Percentiles rank a stretch among this genome's conserved stretches.
These are phyloP conservation scores for Phytophthora quininea DNA, from an alignment of 352 stramenopile species.

Conservation along the genomic window DNA sequence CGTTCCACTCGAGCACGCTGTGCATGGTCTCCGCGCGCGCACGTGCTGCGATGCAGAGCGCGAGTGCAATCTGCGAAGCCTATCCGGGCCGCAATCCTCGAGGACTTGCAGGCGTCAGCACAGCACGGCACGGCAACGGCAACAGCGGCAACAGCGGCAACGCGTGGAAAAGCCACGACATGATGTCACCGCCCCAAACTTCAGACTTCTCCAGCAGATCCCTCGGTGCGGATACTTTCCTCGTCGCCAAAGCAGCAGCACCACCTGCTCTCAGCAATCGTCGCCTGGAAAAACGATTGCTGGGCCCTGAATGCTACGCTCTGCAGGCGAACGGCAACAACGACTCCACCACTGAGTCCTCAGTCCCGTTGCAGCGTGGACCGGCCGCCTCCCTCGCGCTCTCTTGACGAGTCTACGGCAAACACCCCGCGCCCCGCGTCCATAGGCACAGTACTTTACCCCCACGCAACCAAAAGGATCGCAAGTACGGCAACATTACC, in stretches of 20 bases:
- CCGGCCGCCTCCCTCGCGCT: neutral
- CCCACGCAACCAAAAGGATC: too few relatives aligned
- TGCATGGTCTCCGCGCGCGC: conserved; percentile 28
- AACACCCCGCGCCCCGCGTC: neutral
- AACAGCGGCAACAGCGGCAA: neutral
- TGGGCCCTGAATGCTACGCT: neutral
- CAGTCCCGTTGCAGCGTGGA: neutral
- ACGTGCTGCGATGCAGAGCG: conserved; percentile 30
- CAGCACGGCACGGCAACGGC: conserved; percentile 1
- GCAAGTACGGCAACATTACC: too few relatives aligned
- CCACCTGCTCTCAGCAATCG: conserved; percentile 5
- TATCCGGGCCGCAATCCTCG: conserved; percentile 22
- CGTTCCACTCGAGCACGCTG: neutral
- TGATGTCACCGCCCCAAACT: conserved; percentile 35
- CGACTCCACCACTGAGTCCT: neutral
- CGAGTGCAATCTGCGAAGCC: conserved; percentile 26
- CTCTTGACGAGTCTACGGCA: neutral
- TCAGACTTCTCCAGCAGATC: conserved; percentile 1
- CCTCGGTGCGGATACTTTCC: too few relatives aligned
- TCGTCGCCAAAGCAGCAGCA: neutral
- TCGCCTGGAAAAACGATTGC: neutral
- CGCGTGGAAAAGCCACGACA: conserved; percentile 20
- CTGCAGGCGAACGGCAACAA: neutral
- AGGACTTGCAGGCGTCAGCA: conserved; percentile 8
- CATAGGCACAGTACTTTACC: too few relatives aligned